Evolutionary conservation across 2,329 filamentous ascomycete genomes (phyloP), one percentile per base, ranked within the genome.

Genomic region (Penicillium thymicola): DNA sequence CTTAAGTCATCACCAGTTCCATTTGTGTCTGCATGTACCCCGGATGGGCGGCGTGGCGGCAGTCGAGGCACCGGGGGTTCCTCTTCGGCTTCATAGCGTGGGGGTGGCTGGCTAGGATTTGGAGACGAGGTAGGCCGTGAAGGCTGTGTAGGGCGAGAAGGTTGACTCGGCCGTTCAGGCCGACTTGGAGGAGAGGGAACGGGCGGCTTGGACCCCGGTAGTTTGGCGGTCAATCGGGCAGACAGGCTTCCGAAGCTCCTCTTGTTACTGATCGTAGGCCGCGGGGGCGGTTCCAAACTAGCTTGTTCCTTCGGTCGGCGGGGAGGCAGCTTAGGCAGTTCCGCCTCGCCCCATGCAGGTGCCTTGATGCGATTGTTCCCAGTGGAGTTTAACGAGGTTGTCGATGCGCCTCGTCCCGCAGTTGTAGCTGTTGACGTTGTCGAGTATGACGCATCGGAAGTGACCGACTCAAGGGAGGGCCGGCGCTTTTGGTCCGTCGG

Each of bases 341-440:
- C 76, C 14, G 78, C 70, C 47, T 82, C 79, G 58, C 83, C 82
- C 72, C 80, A 87, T 45, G 79, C 79, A 10, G 85, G 84, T 6
- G 84, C 81, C 64, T 79, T 78, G 46, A 82, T 71, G 42, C 75
- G 72, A 55, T 72, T 70, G 25, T 70, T 63, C 37, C 64, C 60
- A 54, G 36, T 54, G 10, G 69, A 62, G 23, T 70, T 64, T 27
- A 69, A 48, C 56, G 67, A 70, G 32, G 69, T 66, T 36, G 65
- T 69, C 55, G 67, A 67, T 46, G 71, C 70, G n/a, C 66, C 71
- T 51, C 71, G 70, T 36, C 71, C 76, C 25, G 76, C 73, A 49
- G 75, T 76, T 37, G 75, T 51, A 36, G 64, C 59, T 1, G 77
- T 76, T 44, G 75, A 76, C 34, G 75, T 47, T 38, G 65, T 77